These are phyloP conservation scores for Prunus persica DNA, from an alignment of 306 rosid genomes.

Conservation along the genomic window Prunus_persica_NCBIv2 NC_034013.1:8270501-8271000, in stretches of 20 bases:
- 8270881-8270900: constrained; percentile 7
- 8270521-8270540: background rate
- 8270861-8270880: background rate
- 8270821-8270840: background rate
- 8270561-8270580: background rate
- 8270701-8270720: too few species aligned
- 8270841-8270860: background rate
- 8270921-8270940: background rate
- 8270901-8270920: background rate
- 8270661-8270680: too few species aligned
- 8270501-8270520: too few species aligned
- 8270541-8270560: background rate
- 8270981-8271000: background rate
- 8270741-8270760: too few species aligned
- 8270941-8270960: constrained; percentile 5
- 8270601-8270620: too few species aligned
- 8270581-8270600: too few species aligned
- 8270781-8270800: too few species aligned
- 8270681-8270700: too few species aligned
- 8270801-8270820: background rate
- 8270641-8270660: too few species aligned
- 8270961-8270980: background rate
- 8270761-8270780: too few species aligned
- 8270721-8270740: too few species aligned
- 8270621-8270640: too few species aligned